These are phyloP conservation scores for Diatrype stigma DNA, from an alignment of 2,329 filamentous ascomycete genomes.

Conservation along the genomic window DNA sequence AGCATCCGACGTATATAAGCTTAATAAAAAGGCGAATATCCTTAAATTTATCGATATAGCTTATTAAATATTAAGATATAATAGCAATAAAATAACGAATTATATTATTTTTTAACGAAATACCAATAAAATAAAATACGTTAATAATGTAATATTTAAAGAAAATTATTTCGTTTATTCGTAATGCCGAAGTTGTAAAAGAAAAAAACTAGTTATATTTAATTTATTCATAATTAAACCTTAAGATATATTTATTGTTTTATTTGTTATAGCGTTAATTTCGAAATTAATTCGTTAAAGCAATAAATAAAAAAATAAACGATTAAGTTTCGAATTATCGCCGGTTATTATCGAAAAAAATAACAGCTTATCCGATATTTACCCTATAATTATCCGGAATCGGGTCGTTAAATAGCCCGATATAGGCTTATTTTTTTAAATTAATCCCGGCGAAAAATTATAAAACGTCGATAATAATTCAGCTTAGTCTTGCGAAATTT, in stretches of 20 bases:
- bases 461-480: neutral
- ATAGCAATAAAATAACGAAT: neutral
- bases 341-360: too few species aligned
- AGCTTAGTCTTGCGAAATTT: slow-evolving; percentile 1
- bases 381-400: too few species aligned
- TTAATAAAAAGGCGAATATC: neutral
- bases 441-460: neutral
- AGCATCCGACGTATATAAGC: neutral
- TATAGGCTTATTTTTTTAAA: neutral
- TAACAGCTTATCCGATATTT: too few species aligned
- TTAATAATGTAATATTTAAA: neutral
- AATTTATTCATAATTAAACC: too few species aligned
- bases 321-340: too few species aligned
- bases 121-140: neutral
- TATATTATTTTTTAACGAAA: neutral
- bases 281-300: too few species aligned
- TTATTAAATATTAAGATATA: neutral
- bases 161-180: neutral
- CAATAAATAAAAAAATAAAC: too few species aligned
- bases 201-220: too few species aligned
- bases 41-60: neutral
- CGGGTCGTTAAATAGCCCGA: neutral
- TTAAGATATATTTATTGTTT: neutral
- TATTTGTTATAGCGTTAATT: too few species aligned
- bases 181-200: neutral